A percentile compares a stretch with the other conserved stretches of the same genome.
phyloP scores from a whole-genome alignment of 2,329 filamentous ascomycete genomes.

The Pseudogymnoascus sp. region DNA sequence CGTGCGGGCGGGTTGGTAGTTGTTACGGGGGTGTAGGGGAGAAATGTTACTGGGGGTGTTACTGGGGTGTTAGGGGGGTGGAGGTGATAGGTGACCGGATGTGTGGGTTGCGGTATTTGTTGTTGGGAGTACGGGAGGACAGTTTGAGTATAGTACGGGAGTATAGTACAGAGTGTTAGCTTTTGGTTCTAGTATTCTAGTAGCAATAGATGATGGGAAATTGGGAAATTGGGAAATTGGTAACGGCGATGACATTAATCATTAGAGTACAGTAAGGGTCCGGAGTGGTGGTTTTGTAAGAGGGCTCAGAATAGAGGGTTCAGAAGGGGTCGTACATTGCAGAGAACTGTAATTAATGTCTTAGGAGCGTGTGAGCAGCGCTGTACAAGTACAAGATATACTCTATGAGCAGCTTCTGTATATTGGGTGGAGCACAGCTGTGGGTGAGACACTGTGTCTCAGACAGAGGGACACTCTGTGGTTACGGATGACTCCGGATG shows the following conservation, averaged over 20 bases:
- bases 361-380: neutral
- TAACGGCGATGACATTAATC: neutral
- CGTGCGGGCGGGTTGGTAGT: neutral
- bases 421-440: neutral
- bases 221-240: no score
- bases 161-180: no score
- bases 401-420: neutral
- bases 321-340: neutral
- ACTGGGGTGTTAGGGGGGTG: neutral
- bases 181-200: no score
- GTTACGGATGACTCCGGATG: neutral
- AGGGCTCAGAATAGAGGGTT: neutral
- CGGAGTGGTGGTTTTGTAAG: neutral
- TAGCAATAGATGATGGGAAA: no score
- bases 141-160: neutral
- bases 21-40: neutral
- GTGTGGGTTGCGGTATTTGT: slow-evolving; percentile 3
- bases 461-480: neutral
- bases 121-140: neutral
- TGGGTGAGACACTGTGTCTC: neutral
- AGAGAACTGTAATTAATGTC: neutral
- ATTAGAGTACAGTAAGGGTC: slow-evolving; percentile 2
- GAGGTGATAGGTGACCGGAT: neutral
- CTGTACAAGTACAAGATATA: neutral
- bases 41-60: neutral